Percentiles rank a stretch among this genome's conserved stretches.
phyloP scores from a whole-genome alignment of 805 yeast genomes.

The Yarrowia bubula region DNA sequence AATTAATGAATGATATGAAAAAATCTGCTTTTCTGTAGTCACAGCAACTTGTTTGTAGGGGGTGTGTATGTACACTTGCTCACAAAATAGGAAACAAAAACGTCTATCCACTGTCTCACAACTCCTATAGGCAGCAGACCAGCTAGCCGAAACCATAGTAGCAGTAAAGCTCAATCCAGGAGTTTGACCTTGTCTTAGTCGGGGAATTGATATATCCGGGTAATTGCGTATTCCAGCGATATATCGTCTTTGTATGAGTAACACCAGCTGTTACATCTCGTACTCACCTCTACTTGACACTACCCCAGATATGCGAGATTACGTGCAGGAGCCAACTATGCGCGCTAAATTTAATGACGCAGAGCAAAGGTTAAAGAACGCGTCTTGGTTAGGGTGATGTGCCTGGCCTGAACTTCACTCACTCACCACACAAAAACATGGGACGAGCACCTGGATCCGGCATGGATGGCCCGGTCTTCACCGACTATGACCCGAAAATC shows the following conservation, averaged over 20 bases:
- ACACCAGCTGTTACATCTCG: background rate
- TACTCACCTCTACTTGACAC: background rate
- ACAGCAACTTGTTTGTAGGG: no score
- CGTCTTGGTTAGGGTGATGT: background rate
- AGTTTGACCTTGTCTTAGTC: no score
- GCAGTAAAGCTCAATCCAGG: no score
- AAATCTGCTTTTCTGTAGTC: no score
- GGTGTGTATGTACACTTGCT: no score
- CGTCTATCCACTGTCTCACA: background rate
- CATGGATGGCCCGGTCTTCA: conserved; percentile 30
- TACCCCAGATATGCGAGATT: conserved; percentile 26
- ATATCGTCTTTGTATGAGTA: background rate
- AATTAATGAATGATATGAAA: background rate
- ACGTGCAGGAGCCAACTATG: conserved; percentile 1
- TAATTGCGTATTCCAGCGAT: no score
- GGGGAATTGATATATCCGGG: no score
- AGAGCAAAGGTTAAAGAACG: conserved; percentile 1
- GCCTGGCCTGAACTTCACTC: background rate
- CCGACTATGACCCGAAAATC: conserved; percentile 32
- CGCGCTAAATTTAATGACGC: conserved; percentile 23
- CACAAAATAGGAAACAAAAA: no score
- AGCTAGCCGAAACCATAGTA: no score
- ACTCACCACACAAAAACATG: background rate
- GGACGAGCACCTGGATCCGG: conserved; percentile 19
- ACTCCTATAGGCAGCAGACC: background rate